Percentiles rank a stretch among this genome's conserved stretches.
phyloP scores from a whole-genome alignment of 305 asterid species.

The Fraxinus floribunda region DNA sequence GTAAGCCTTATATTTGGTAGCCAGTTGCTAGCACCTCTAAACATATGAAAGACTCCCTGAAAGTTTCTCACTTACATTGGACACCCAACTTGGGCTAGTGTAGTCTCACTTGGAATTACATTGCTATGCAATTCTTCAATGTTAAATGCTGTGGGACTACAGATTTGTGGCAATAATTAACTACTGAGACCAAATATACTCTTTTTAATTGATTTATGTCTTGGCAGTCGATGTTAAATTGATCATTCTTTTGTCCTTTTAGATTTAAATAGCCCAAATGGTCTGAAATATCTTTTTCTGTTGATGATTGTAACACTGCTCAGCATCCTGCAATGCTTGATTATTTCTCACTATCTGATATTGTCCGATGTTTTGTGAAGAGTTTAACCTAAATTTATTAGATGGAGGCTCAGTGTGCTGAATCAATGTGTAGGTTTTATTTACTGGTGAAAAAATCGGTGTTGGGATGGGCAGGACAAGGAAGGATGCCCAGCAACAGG shows the following conservation, averaged over 20 bases:
- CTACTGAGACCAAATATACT: not conserved
- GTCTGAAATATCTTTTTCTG: not conserved
- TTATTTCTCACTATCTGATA: not conserved
- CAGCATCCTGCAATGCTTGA: not conserved
- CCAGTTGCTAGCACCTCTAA: not conserved
- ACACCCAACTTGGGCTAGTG: not conserved
- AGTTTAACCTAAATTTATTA: constrained; percentile 7
- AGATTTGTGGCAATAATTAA: not conserved
- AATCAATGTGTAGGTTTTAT: constrained; percentile 59
- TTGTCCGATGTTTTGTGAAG: not conserved
- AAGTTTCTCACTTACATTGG: not conserved
- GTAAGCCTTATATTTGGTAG: not conserved
- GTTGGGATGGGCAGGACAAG: constrained; percentile 89
- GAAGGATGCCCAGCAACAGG: constrained; percentile 98
- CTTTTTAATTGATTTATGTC: not conserved
- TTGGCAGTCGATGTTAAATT: not conserved
- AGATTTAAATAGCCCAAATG: not conserved
- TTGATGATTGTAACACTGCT: not conserved
- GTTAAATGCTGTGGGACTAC: not conserved
- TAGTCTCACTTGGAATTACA: not conserved
- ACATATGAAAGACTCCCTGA: not conserved
- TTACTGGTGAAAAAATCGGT: constrained; percentile 84
- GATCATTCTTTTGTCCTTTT: not conserved
- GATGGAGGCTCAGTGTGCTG: constrained; percentile 29
- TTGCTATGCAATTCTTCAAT: not conserved